Conservation (phyloP, 2,329 filamentous ascomycete species). For the Hymenoscyphus infarciens region DNA sequence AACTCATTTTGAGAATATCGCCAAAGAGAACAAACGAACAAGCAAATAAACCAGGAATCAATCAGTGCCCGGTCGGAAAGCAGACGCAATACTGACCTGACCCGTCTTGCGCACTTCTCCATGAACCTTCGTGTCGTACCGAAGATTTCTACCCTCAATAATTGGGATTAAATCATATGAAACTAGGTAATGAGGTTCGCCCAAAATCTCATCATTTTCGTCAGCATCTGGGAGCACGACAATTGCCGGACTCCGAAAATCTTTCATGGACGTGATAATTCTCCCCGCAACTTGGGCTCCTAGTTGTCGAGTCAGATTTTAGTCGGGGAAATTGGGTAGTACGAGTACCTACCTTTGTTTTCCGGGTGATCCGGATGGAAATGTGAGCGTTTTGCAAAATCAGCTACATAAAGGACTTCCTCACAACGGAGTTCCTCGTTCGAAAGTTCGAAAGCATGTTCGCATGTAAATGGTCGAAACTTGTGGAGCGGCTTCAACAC, state of each 20-base stretch:
- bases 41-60: neutral
- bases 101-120: neutral
- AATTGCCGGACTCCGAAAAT: neutral
- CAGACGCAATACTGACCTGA: slow-evolving; percentile 13
- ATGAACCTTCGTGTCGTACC: slow-evolving; percentile 6
- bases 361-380: neutral
- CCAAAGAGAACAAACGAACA: neutral
- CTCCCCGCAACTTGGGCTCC: neutral
- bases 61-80: slow-evolving; percentile 8
- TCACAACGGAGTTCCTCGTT: slow-evolving; percentile 7
- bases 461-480: neutral
- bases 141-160: slow-evolving; percentile 10
- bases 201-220: neutral
- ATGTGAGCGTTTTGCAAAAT: slow-evolving; percentile 10
- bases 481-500: neutral
- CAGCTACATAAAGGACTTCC: slow-evolving; percentile 11
- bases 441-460: slow-evolving; percentile 5
- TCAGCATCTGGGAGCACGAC: neutral
- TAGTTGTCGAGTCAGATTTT: neutral
- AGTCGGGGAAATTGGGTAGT: neutral
- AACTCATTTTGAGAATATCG: neutral
- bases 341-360: slow-evolving; percentile 1
- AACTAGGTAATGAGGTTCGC: slow-evolving; percentile 8
- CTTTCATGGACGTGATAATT: neutral
- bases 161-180: slow-evolving; percentile 13